A percentile compares a stretch with the other conserved stretches of the same genome.
These are phyloP conservation scores for Staphylotrichum longicolle DNA, from an alignment of 495 filamentous ascomycete genomes.

Conservation along the genomic window DNA sequence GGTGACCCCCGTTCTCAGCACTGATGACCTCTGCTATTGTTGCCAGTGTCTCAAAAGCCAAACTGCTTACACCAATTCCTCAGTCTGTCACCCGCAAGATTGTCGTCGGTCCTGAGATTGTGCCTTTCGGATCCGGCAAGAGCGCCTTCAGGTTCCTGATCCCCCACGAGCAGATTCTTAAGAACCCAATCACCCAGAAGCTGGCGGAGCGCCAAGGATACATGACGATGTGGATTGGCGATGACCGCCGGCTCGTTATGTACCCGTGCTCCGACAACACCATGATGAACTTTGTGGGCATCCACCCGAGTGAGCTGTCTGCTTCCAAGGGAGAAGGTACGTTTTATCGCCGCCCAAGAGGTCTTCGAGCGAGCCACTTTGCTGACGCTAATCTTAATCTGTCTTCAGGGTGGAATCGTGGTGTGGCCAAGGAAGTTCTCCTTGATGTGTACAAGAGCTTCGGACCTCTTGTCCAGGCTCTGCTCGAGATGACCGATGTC, in stretches of 20 bases:
- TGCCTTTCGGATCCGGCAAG: constrained; percentile 39
- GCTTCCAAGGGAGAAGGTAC: constrained; percentile 15
- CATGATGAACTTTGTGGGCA: constrained; percentile 57
- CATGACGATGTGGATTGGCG: constrained; percentile 48
- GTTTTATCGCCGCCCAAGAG: neutral
- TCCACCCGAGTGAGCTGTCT: constrained; percentile 50
- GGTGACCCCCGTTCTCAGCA: neutral
- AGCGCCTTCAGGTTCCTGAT: constrained; percentile 61
- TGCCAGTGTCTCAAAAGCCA: too few species aligned
- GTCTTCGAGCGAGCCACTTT: too few species aligned
- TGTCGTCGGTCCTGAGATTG: neutral
- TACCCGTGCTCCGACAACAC: constrained; percentile 55
- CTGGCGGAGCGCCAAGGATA: constrained; percentile 40
- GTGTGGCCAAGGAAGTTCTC: constrained; percentile 43
- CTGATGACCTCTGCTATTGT: too few species aligned
- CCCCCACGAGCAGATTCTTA: constrained; percentile 39
- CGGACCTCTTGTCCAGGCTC: constrained; percentile 39
- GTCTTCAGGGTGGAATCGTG: constrained; percentile 44
- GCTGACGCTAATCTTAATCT: neutral
- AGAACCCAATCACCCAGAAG: constrained; percentile 45
- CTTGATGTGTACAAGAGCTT: constrained; percentile 52
- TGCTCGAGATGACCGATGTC: constrained; percentile 48
- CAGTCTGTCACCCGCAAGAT: constrained; percentile 23
- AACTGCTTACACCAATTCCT: constrained; percentile 12
- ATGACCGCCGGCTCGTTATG: constrained; percentile 53